Evolutionary conservation across 2,329 filamentous ascomycete species (phyloP), one percentile per base, ranked within the genome.

Genomic region (Beauveria scarabaeidicola): DNA sequence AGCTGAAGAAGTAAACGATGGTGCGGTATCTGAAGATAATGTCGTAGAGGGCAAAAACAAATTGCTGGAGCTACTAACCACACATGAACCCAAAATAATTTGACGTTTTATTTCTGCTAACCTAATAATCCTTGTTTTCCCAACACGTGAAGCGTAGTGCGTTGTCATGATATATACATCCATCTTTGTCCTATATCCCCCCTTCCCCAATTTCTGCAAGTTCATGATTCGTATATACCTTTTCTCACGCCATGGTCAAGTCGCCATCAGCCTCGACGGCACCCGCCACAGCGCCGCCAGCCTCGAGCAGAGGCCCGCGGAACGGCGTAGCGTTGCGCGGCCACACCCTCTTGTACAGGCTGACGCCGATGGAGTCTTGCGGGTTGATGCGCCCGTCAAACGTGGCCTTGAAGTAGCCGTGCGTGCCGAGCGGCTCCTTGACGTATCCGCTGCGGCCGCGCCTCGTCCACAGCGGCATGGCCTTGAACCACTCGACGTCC

Each of bases 321-420:
- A 83, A 70, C 1, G 78, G 74, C 50, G 69, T 69, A 19, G 91
- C 86, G 63, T 79, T 80, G 61, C 92, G 81, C 8, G 94, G 94
- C 81, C 87, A 94, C 62, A 93, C 85, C 23, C 89, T 78, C 81
- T 94, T 94, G 71, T 93, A 94, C 69, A 94, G 71, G 75, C 90
- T 96, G 63, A 97, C 89, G 53, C 90, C 94, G 51, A 99, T 86
- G 3, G 91, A 87, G 75, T 99, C 94, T 75, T 97, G 90, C 1
- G 94, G 92, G 73, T 97, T 97, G 72, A 99, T 93, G 71, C 89
- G 90, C 13, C 87, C 91, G 72, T 99, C 95, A 76, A 99, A 99
- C 2, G 89, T 97, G 13, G 94, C 94, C 81, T 99, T 99, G 83
- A 97, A 97, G 78, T 99, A 99, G n/a, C 94, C 94, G 74, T 99